Evolutionary conservation across 2,329 filamentous ascomycete species (phyloP), one percentile per base, ranked within the genome.

Genomic region (Cryphonectria nitschkei): DNA sequence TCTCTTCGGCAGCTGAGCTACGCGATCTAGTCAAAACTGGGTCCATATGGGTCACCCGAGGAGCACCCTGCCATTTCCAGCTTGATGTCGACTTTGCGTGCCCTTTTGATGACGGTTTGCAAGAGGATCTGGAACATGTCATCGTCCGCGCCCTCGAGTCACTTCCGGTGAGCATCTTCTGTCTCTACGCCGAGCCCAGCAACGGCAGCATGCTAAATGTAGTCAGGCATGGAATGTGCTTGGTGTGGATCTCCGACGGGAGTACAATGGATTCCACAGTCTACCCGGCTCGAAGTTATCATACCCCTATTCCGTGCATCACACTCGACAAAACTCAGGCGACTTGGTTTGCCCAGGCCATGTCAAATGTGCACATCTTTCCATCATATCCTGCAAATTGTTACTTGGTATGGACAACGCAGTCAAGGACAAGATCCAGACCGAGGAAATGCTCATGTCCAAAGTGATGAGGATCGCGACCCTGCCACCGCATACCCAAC

Each of bases 261-360:
- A 68, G 54, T 50, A 65, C 58, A 71, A 61, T 26, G 32, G 6
- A 50, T 63, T 73, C 19, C 34, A 71, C n/a, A 52, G 22, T 3
- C 32, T 52, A 6, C 41, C 43, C 14, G 62, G 50, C 60, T 43
- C 50, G 39, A 54, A 64, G 14, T 26, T 26, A 19, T 32, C 66
- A n/a, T 73, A 62, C 16, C 56, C 54, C 32, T 73, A 71, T 54
- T 67, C 69, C 8, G 43, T 73, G 16, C 68, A 71, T 5, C 71
- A 71, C n/a, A 19, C 14, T 19, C 66, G 50, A 54, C 62, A 63
- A 3, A 52, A 54, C 2, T 52, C 66, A 26, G 26, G 26, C 5
- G 66, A 58, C 14, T 32, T 73, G 8, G 68, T 67, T 19, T 46
- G 54, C 29, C 71, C 69, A 8, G 29, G 56, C 60, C 22, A 66